Base-by-base conservation (phyloP, 345 rosid genomes). In the Mallotus nudiflorus region DNA sequence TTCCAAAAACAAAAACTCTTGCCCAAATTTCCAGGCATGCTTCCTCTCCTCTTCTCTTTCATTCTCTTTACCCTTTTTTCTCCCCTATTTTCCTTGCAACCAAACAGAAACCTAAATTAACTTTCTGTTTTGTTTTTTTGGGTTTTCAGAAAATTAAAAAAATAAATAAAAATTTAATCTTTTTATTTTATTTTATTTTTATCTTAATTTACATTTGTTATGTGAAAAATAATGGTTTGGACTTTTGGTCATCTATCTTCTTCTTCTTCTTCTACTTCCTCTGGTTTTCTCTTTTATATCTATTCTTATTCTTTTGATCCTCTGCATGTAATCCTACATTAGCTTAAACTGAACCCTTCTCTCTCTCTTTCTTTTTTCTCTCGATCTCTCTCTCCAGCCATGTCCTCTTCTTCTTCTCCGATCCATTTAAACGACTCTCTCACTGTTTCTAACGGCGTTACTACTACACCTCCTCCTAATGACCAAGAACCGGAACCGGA, bases 321-420 rank as follows among this genome's bases (percentile, higher is more conserved):
- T 68, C 81, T 75, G 58, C 72, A 60, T 67, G 75, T 69, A 78
- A 69, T 75, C 75, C 68, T 70, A 80, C 71, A 82, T 18, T 74
- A 79, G 62, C 46, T 76, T 81, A 35, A 49, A 70, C 53, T 76
- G 55, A 67, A 77, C 73, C 83, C 80, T 67, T 67, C 39, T 70
- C 82, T 88, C 83, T 84, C 93, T 81, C 83, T 69, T 35, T 70
- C 80, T 67, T 67, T 20, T 70, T 81, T 88, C 83, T 84, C 93
- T 81, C 83, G 67, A 18, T 70, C 81, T 88, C 84, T 82, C 91
- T 81, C 85, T 37, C 42, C 19, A 51, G 29, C 77, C 77, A 85
- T 86, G 88, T 83, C 84, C 77, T 57, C 81, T 67, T 78, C 83
- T 64, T 82, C 83, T 61, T 49, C 74, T 45, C 75, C 73, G 63